These are phyloP conservation scores for Spencermartinsiella europaea DNA, from an alignment of 805 yeast species.

Conservation along the genomic window DNA sequence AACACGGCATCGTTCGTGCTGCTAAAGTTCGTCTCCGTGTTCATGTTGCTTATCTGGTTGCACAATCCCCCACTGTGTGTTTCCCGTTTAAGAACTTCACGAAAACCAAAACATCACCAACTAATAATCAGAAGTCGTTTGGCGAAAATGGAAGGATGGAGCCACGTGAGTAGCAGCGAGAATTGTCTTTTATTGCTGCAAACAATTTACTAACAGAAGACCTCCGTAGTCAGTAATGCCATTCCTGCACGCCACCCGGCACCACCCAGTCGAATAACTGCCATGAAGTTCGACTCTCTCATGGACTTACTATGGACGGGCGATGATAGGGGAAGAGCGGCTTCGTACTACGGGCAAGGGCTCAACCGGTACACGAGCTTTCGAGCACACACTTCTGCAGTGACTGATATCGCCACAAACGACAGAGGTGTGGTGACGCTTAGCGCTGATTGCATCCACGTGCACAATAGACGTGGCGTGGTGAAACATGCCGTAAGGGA, in stretches of 20 bases:
- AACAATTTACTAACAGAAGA: constrained; percentile 14
- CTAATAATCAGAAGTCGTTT: no score
- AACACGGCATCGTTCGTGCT: constrained; percentile 6
- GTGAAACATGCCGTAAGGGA: constrained; percentile 32
- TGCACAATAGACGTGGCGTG: constrained; percentile 56
- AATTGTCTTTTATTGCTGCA: no score
- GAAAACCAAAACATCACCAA: no score
- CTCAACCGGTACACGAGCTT: constrained; percentile 55
- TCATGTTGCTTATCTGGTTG: background rate
- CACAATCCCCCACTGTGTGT: constrained; percentile 2
- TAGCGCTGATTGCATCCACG: constrained; percentile 45
- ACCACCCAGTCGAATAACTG: constrained; percentile 16
- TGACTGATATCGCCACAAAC: constrained; percentile 49
- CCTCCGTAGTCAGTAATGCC: constrained; percentile 17
- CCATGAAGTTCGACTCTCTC: constrained; percentile 57
- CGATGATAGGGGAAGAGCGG: constrained; percentile 44
- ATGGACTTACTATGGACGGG: constrained; percentile 84
- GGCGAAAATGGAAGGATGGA: constrained; percentile 17
- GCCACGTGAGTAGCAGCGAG: constrained; percentile 19
- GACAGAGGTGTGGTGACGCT: constrained; percentile 56
- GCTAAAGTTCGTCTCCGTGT: background rate
- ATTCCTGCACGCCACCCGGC: constrained; percentile 17
- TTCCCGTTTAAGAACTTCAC: no score
- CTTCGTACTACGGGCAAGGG: constrained; percentile 42
- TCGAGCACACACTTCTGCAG: constrained; percentile 20